Conservation (phyloP, 352 stramenopile genomes). For the Globisporangium carolinianum region DNA sequence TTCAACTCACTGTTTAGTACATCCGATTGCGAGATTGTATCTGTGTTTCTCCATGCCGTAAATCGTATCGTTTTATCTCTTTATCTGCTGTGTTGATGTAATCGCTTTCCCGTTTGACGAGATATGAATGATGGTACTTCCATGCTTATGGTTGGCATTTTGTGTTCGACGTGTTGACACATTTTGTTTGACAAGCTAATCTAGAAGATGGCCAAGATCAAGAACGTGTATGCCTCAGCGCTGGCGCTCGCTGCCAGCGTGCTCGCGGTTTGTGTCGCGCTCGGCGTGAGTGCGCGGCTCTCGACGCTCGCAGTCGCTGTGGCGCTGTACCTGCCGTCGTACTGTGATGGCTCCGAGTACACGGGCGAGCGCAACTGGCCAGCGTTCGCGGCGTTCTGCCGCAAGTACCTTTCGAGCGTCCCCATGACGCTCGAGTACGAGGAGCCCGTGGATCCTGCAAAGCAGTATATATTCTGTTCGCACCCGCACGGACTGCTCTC, state of each 20-base stretch:
- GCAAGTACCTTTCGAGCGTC: conserved; percentile 26
- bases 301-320: conserved; percentile 19
- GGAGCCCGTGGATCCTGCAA: conserved; percentile 39
- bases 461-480: conserved; percentile 75
- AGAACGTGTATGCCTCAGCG: conserved; percentile 18
- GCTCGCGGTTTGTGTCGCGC: conserved; percentile 22
- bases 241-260: conserved; percentile 23
- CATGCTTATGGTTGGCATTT: too few species aligned
- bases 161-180: too few species aligned
- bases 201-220: too few species aligned
- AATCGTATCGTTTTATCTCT: too few species aligned
- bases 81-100: too few species aligned
- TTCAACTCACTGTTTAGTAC: too few species aligned
- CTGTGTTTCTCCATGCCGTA: too few species aligned
- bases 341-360: conserved; percentile 47
- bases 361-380: conserved; percentile 53
- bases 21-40: too few species aligned
- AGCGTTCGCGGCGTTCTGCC: conserved; percentile 37
- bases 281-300: conserved; percentile 13
- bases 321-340: conserved; percentile 47
- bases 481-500: conserved; percentile 76
- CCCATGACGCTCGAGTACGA: conserved; percentile 66
- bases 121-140: too few species aligned
- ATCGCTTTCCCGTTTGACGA: too few species aligned
- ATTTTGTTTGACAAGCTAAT: too few species aligned